Evolutionary conservation across 1,284 basidiomycete species (phyloP).

Genomic region (Ustilago shanxiensis): DNA sequence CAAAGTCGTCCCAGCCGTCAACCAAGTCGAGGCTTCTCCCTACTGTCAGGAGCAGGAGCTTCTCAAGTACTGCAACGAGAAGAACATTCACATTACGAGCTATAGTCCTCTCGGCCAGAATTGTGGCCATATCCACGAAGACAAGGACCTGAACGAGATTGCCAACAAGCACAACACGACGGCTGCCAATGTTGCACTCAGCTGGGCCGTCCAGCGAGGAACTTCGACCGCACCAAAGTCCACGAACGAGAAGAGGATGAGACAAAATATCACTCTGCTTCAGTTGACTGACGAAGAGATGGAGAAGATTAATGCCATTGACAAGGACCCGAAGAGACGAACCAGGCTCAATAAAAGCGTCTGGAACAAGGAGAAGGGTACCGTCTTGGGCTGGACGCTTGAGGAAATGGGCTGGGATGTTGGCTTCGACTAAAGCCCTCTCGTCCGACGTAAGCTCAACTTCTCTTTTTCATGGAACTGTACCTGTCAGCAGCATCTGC

Average conservation of each 20-base stretch:
- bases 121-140: conserved; percentile 62
- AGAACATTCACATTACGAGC: conserved; percentile 81
- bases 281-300: conserved; percentile 77
- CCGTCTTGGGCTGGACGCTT: conserved; percentile 49
- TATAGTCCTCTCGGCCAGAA: conserved; percentile 84
- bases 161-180: conserved; percentile 75
- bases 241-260: conserved; percentile 78
- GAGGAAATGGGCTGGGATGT: conserved; percentile 62
- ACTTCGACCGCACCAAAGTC: conserved; percentile 58
- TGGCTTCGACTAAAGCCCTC: conserved; percentile 21
- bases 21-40: conserved; percentile 62
- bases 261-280: conserved; percentile 79
- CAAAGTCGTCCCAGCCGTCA: conserved; percentile 59
- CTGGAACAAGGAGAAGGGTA: conserved; percentile 38
- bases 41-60: conserved; percentile 75
- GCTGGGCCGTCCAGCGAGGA: conserved; percentile 80
- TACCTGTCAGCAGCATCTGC: no score
- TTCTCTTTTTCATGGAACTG: no score
- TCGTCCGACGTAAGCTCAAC: no score
- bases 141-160: conserved; percentile 78
- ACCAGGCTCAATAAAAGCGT: conserved; percentile 37
- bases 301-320: conserved; percentile 50
- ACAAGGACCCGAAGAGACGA: conserved; percentile 47
- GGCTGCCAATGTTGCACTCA: conserved; percentile 76
- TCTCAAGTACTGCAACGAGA: conserved; percentile 77